Base-by-base conservation (phyloP, 208 protist genomes). In the Trypanosoma caninum region DNA sequence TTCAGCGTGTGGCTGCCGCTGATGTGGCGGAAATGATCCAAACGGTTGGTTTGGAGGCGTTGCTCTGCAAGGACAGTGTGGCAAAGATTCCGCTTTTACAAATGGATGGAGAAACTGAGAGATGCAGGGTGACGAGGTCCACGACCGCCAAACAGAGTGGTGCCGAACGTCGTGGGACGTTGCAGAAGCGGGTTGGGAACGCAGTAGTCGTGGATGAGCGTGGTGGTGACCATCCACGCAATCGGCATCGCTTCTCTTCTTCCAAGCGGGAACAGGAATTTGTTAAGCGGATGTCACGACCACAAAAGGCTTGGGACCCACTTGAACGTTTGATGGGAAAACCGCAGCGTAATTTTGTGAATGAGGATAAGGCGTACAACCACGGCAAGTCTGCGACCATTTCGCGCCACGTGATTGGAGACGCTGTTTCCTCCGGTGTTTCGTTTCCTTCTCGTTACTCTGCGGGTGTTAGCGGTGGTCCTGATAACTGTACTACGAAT, bases 1-100 rank as follows among this genome's bases (percentile, higher is more conserved):
- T 93, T 20, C 89, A 93, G 67, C 79, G 80, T 0, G 79, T 95
- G 20, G 89, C 89, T 1, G 84, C 91, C 42, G 72, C 69, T 13
- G 89, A 95, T 48, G 84, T 95, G 40, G 64, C 78, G 38, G 83
- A 91, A 54, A 80, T 95, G 74, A 79, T 95, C 33, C 75, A 88
- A 31, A 84, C 76, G 3, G 73, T 92, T 5, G 89, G 89, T 0
- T 56, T 93, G 3, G 89, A 93, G 8, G 79, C 76, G 1, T 46
- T 95, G 2, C 50, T 69, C 4, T 87, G 70, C 51, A 89, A 89
- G 42, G 74, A 76, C n/a, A 64, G 68, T 8, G 54, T 80, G 0
- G 54, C 57, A 34, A 64, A 59, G 3, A 34, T 72, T 28, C 50
- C 56, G 27, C 18, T 33, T 11, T 25, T 28, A 41, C 18, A 18